These are phyloP conservation scores for Stemphylium vesicarium DNA, from an alignment of 2,329 filamentous ascomycete species.

Conservation along the genomic window DNA sequence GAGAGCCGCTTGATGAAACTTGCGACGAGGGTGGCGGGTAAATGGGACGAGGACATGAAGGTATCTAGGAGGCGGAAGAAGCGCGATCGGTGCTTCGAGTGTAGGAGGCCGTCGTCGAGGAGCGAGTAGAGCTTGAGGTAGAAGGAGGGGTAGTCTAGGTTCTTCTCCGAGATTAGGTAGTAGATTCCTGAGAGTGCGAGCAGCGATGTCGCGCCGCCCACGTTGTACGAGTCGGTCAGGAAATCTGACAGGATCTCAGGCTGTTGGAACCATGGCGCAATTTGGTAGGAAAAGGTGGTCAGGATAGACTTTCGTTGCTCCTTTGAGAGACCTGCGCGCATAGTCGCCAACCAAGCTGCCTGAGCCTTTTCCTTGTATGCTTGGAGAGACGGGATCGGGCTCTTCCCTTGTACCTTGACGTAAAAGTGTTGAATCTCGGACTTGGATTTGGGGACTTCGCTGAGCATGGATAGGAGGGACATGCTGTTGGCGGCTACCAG, in stretches of 20 bases:
- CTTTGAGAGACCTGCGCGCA: conserved; percentile 70
- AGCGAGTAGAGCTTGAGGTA: conserved; percentile 94
- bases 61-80: conserved; percentile 93
- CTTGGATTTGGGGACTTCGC: conserved; percentile 71
- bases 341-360: conserved; percentile 82
- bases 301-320: conserved; percentile 82
- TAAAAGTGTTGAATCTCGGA: conserved; percentile 75
- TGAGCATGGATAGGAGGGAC: conserved; percentile 69
- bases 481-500: conserved; percentile 60
- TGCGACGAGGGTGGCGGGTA: conserved; percentile 87
- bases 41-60: conserved; percentile 88
- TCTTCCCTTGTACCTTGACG: conserved; percentile 68
- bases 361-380: conserved; percentile 82
- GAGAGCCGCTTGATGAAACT: conserved; percentile 96
- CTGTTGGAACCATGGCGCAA: conserved; percentile 88
- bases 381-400: conserved; percentile 63
- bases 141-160: conserved; percentile 94
- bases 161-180: conserved; percentile 90
- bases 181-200: conserved; percentile 92
- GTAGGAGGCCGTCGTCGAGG: conserved; percentile 81
- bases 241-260: conserved; percentile 95
- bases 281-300: conserved; percentile 73
- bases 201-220: conserved; percentile 84
- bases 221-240: conserved; percentile 89
- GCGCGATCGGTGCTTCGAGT: conserved; percentile 90